Evolutionary conservation across 2,329 filamentous ascomycete species (phyloP), one percentile per base, ranked within the genome.

Genomic region (Cytospora chrysosperma): DNA sequence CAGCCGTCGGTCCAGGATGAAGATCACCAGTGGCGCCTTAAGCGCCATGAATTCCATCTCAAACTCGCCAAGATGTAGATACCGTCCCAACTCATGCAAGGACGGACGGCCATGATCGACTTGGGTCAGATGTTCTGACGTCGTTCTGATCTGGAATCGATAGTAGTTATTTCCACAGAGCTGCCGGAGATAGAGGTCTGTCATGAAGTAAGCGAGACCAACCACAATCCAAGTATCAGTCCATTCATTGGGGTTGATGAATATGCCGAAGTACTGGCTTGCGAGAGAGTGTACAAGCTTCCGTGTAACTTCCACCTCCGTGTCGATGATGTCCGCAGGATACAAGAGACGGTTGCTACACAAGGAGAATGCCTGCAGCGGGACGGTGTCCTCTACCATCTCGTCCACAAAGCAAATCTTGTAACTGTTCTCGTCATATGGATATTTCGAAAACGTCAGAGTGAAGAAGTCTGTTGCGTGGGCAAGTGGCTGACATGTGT

Each of bases 331-430:
- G 34, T 91, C 88, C 67, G 92, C 88, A 0, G 92, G 90, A 70
- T 92, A 96, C 0, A 99, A 84, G 1, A 99, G 80, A 50, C 92
- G 87, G 56, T 85, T 94, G 78, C 92, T 98, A 77, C 93, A 93
- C 34, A 99, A 86, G 0, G 93, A 90, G 69, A 99, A 82, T 0
- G 91, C 94, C 37, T 93, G 93, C 10, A 92, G 86, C 21, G 93
- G 85, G 24, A 89, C 81, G 1, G 90, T 89, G 63, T 97, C 90
- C 32, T 85, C 81, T 1, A 89, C 78, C 73, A 95, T 84, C 74
- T 99, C 95, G 70, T 99, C 95, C 21, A 99, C 88, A 70, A 99
- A 99, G 69, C 92, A 93, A 61, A 98, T 78, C 72, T 96, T 96
- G 81, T 96, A 98, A 72, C 90, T 93, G 24, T 66, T 63, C 24